These are phyloP conservation scores for Eremothecium cymbalariae DNA, from an alignment of 1,139 yeast species.

Conservation along the genomic window DNA sequence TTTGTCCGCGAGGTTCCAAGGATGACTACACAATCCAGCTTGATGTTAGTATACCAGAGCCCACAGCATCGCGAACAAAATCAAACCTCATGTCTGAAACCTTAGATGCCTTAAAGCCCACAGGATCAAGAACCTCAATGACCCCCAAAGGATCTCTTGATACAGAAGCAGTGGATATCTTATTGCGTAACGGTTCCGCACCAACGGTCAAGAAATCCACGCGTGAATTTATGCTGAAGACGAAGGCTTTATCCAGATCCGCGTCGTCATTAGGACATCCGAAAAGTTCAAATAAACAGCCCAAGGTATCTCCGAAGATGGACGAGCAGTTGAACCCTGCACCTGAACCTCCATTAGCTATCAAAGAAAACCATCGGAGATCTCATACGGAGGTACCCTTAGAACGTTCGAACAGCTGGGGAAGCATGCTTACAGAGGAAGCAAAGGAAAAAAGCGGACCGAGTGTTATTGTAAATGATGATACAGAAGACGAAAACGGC, in stretches of 20 bases:
- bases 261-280: too few species aligned
- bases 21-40: conserved; percentile 9
- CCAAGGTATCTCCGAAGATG: neutral
- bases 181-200: neutral
- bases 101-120: neutral
- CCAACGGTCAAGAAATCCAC: neutral
- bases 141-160: too few species aligned
- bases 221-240: neutral
- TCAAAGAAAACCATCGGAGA: neutral
- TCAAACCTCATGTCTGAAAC: neutral
- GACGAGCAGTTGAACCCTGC: too few species aligned
- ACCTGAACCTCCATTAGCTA: neutral
- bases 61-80: neutral
- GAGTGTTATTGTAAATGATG: conserved; percentile 3
- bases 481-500: neutral
- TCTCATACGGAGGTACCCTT: neutral
- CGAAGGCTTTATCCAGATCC: neutral
- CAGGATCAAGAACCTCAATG: neutral
- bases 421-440: conserved; percentile 23
- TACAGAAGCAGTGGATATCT: neutral
- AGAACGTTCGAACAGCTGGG: conserved; percentile 25
- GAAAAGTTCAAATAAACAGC: neutral
- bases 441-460: conserved; percentile 8
- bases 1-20: conserved; percentile 26
- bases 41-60: neutral